Evolutionary conservation across 257 asterid species (phyloP), one percentile per base, ranked within the genome.

Genomic region (Gardenia jasminoides): DNA sequence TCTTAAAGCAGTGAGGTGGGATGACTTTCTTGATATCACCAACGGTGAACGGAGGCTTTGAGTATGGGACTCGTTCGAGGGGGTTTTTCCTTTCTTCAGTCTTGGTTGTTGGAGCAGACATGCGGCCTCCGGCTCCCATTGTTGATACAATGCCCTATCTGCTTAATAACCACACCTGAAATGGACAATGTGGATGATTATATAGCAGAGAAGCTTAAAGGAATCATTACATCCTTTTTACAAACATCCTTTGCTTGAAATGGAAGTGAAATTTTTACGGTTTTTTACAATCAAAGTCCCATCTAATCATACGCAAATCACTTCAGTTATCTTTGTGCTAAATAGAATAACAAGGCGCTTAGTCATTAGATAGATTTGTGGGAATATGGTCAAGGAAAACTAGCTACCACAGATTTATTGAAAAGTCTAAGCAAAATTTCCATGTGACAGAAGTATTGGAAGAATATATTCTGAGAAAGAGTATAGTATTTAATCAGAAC

Each of bases 121-220:
- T 83, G 72, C 90, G 90, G 10, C 96, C 96, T 47, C 94, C 92
- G 26, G 88, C 96, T 74, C 96, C 96, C 94, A 91, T 91, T 77
- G 28, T 67, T 48, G 66, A 36, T 75, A 24, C 33, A 52, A 48
- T 13, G 69, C 20, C 54, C 26, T 22, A 5, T 48, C 8, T 28
- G 36, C 19, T 68, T 67, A 3, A 36, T 28, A 67, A 58, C 3
- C 24, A 66, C 31, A 65, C 58, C 81, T 70, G 81, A 70, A 59
- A 8, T 6, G 44, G 28, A 24, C 30, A 30, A 71, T 56, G 56
- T 7, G 1, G 5, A 43, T 15, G 15, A 20, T 26, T 1, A 26
- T 26, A 22, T 20, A 62, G 36, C 59, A 41, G 24, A 10, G 17
- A 69, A 56, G 31, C 19, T 16, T 4, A 47, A 19, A 70, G 59